Percentiles rank a stretch among this genome's conserved stretches.
phyloP scores from a whole-genome alignment of 306 rosid species.

The Sphenostylis stenocarpa region DNA sequence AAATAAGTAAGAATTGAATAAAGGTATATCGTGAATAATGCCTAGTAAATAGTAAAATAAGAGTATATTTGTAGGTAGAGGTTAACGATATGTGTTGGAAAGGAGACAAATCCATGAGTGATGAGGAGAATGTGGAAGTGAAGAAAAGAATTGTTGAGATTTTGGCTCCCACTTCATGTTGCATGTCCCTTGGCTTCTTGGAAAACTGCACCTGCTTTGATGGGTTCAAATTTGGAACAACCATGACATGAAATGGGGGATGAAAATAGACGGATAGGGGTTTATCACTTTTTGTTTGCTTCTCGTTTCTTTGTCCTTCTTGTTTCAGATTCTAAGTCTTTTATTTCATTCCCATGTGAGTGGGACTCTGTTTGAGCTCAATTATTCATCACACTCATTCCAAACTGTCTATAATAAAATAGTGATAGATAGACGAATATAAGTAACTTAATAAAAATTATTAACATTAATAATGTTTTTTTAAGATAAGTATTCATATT shows the following conservation, averaged over 20 bases:
- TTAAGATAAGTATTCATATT: too few relatives aligned
- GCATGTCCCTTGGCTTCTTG: slow-evolving; percentile 28
- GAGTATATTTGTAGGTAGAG: too few relatives aligned
- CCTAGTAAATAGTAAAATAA: too few relatives aligned
- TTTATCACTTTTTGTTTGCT: slow-evolving; percentile 3
- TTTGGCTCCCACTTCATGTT: slow-evolving; percentile 44
- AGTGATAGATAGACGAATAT: too few relatives aligned
- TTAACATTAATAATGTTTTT: too few relatives aligned
- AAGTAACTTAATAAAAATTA: too few relatives aligned
- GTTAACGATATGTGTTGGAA: background rate
- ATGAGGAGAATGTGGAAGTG: slow-evolving; percentile 16
- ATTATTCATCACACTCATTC: too few relatives aligned
- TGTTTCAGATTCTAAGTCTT: background rate
- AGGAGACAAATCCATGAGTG: slow-evolving; percentile 6
- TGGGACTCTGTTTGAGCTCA: background rate
- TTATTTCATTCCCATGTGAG: slow-evolving; percentile 16
- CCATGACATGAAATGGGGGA: background rate
- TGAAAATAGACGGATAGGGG: background rate
- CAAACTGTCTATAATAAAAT: too few relatives aligned
- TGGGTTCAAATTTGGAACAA: background rate
- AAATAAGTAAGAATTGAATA: too few relatives aligned
- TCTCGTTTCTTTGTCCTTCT: background rate
- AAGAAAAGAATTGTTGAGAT: background rate
- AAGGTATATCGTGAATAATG: too few relatives aligned
- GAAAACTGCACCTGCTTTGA: slow-evolving; percentile 9